Conservation (phyloP, 352 stramenopile species). For the Aphanomyces invadans region DNA sequence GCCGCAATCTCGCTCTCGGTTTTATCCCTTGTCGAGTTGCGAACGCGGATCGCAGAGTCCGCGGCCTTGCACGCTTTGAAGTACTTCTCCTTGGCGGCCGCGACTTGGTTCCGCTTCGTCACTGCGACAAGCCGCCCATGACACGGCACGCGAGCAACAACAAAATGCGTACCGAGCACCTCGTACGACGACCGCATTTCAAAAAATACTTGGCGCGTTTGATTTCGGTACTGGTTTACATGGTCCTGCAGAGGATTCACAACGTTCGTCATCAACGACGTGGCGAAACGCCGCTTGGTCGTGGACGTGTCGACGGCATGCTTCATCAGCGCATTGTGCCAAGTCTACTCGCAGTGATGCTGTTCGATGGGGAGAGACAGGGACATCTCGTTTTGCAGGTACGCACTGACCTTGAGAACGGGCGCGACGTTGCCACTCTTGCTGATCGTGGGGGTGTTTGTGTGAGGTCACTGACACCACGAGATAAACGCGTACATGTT, state of each 20-base stretch:
- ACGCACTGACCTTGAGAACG: conserved; percentile 9
- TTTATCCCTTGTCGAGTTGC: neutral
- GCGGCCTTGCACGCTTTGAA: conserved; percentile 5
- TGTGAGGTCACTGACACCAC: no score
- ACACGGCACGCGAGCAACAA: neutral
- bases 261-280: neutral
- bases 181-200: conserved; percentile 18
- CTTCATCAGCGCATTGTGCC: neutral
- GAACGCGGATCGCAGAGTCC: neutral
- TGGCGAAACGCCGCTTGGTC: neutral
- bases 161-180: neutral
- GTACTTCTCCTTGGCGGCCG: neutral
- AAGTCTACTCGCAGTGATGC: neutral
- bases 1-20: neutral
- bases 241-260: neutral
- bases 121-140: neutral
- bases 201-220: conserved; percentile 16
- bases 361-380: neutral
- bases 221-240: neutral
- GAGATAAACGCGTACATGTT: neutral
- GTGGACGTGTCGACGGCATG: neutral
- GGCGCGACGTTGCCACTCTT: neutral
- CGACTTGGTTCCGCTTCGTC: neutral
- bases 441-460: no score
- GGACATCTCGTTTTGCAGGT: no score